Conservation (phyloP, 2,329 filamentous ascomycete genomes). For the Diaporthe amygdali region DNA sequence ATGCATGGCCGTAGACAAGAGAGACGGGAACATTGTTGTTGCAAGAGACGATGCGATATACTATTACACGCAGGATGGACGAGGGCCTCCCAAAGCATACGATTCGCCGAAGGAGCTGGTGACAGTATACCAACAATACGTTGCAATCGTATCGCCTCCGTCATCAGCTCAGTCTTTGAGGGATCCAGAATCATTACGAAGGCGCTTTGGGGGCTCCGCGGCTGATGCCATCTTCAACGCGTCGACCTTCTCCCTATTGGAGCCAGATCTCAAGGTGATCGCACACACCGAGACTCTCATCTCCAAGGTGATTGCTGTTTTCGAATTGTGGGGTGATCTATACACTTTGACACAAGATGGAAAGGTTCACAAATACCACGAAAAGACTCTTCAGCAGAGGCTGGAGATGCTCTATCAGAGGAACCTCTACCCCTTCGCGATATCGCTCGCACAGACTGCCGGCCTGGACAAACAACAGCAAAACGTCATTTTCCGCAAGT, state of each 20-base stretch:
- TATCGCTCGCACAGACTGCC: conserved; percentile 89
- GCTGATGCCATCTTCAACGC: conserved; percentile 84
- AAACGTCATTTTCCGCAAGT: conserved; percentile 90
- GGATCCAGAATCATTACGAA: conserved; percentile 64
- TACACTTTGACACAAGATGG: conserved; percentile 92
- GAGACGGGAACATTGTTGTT: conserved; percentile 86
- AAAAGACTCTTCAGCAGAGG: conserved; percentile 88
- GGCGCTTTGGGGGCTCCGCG: conserved; percentile 74
- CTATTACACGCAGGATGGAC: conserved; percentile 84
- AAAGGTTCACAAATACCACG: conserved; percentile 86
- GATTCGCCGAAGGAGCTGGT: conserved; percentile 89
- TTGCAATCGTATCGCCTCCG: conserved; percentile 84
- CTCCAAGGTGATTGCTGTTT: conserved; percentile 78
- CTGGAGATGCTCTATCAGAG: conserved; percentile 93
- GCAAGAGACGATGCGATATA: conserved; percentile 95
- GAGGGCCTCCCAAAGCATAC: conserved; percentile 87
- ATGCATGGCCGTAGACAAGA: conserved; percentile 88
- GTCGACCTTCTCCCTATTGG: conserved; percentile 88
- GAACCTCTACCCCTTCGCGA: conserved; percentile 89
- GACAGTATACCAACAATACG: conserved; percentile 81
- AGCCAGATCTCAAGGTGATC: conserved; percentile 88
- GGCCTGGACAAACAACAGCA: conserved; percentile 82
- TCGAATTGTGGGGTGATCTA: conserved; percentile 89
- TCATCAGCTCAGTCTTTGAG: conserved; percentile 55
- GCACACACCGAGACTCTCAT: conserved; percentile 87